phyloP scores from a whole-genome alignment of 2,329 filamentous ascomycete genomes.

The Trichoderma sp. region DNA sequence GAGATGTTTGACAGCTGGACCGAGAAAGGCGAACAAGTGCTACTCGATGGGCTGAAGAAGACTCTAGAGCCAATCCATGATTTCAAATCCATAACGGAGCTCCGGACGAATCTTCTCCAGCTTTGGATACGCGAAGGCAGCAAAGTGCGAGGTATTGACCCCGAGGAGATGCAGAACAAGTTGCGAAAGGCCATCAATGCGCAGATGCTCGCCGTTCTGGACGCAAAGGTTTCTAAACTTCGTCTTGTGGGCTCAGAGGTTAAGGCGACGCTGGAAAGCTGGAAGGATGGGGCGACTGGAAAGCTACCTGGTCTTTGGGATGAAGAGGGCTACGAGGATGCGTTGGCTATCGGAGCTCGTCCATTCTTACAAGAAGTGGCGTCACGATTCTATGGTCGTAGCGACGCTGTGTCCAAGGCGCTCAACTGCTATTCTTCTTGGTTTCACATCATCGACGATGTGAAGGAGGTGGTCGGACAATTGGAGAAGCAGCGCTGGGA shows the following conservation, averaged over 20 bases:
- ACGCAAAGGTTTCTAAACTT: constrained; percentile 66
- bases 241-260: constrained; percentile 68
- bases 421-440: constrained; percentile 70
- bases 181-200: constrained; percentile 71
- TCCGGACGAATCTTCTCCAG: constrained; percentile 72
- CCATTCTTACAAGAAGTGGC: constrained; percentile 71
- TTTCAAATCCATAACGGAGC: constrained; percentile 68
- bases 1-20: constrained; percentile 68
- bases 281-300: constrained; percentile 59
- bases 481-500: constrained; percentile 74
- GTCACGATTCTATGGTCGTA: constrained; percentile 72
- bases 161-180: constrained; percentile 68
- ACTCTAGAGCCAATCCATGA: constrained; percentile 64
- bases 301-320: constrained; percentile 68
- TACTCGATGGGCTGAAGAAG: constrained; percentile 65
- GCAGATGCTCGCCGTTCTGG: constrained; percentile 66
- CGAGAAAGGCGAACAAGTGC: constrained; percentile 59
- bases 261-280: constrained; percentile 62
- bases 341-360: constrained; percentile 66
- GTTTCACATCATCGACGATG: constrained; percentile 72
- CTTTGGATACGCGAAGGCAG: constrained; percentile 74
- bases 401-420: constrained; percentile 65
- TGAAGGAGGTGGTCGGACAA: constrained; percentile 64
- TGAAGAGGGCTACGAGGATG: constrained; percentile 62
- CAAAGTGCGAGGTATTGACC: constrained; percentile 67